Evolutionary conservation across 2,329 filamentous ascomycete species (phyloP).

Genomic region (Monosporascus sp.): DNA sequence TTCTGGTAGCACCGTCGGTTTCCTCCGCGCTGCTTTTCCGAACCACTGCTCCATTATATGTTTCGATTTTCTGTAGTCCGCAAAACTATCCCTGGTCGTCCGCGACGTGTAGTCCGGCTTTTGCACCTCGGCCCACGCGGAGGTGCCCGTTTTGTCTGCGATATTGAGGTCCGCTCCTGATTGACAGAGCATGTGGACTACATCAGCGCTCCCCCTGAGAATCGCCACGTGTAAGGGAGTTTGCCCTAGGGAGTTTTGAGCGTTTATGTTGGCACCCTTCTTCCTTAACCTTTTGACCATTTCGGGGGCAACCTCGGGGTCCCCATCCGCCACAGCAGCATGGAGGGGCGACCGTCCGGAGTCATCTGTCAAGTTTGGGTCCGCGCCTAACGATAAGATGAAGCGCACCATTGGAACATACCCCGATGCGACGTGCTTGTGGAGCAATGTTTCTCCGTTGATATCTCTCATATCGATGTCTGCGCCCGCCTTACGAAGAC

Average conservation of each 20-base stretch:
- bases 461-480: slow-evolving; percentile 4
- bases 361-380: background rate
- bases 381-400: slow-evolving; percentile 3
- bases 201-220: slow-evolving; percentile 7
- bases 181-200: slow-evolving; percentile 3
- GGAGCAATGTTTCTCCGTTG: slow-evolving; percentile 2
- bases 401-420: slow-evolving; percentile 5
- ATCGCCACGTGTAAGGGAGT: slow-evolving; percentile 14
- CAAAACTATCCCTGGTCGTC: background rate
- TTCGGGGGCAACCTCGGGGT: background rate
- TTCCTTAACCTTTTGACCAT: slow-evolving; percentile 3
- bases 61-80: slow-evolving; percentile 1
- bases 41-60: slow-evolving; percentile 1
- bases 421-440: slow-evolving; percentile 1
- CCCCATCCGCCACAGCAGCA: slow-evolving; percentile 2
- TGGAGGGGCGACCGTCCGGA: slow-evolving; percentile 3
- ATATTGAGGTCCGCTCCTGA: slow-evolving; percentile 3
- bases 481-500: slow-evolving; percentile 2
- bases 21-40: background rate
- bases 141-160: slow-evolving; percentile 1
- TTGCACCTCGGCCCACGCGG: slow-evolving; percentile 6
- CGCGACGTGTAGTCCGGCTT: slow-evolving; percentile 1
- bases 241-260: slow-evolving; percentile 7
- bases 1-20: background rate
- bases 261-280: slow-evolving; percentile 6